Conservation (phyloP, 371 early-diverging fungal genomes). For the Lichtheimia ornata region DNA sequence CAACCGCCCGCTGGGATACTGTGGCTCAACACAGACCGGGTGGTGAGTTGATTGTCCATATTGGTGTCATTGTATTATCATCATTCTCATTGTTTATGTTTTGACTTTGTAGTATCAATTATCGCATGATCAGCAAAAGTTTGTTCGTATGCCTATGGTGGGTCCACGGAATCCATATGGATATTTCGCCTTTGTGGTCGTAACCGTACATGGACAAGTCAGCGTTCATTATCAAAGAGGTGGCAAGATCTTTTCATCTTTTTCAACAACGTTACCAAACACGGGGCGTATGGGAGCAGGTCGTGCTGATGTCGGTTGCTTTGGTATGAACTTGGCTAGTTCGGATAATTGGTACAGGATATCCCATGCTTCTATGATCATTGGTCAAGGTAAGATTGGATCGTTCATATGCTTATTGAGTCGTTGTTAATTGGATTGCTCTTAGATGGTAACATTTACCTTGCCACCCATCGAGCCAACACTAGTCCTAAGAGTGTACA, state of each 20-base stretch:
- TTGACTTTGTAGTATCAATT: slow-evolving; percentile 17
- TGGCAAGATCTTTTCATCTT: slow-evolving; percentile 35
- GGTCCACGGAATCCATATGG: slow-evolving; percentile 52
- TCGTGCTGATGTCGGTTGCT: slow-evolving; percentile 37
- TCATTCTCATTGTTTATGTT: slow-evolving; percentile 1
- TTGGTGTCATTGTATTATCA: not conserved
- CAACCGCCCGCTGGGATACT: slow-evolving; percentile 47
- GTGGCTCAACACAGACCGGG: slow-evolving; percentile 46
- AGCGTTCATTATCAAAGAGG: slow-evolving; percentile 49
- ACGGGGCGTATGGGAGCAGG: slow-evolving; percentile 27
- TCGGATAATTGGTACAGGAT: slow-evolving; percentile 42
- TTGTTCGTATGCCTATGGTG: slow-evolving; percentile 17
- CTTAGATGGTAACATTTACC: slow-evolving; percentile 29
- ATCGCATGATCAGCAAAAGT: slow-evolving; percentile 10
- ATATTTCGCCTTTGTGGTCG: slow-evolving; percentile 37
- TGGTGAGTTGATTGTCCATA: slow-evolving; percentile 18
- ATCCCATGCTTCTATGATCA: slow-evolving; percentile 41
- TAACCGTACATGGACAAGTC: slow-evolving; percentile 45
- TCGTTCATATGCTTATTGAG: not conserved
- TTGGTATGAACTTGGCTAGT: slow-evolving; percentile 36
- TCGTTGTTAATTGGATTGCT: not conserved
- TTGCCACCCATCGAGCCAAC: slow-evolving; percentile 39
- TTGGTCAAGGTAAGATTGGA: slow-evolving; percentile 23
- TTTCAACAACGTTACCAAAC: slow-evolving; percentile 36
- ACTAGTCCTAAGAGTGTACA: slow-evolving; percentile 28